Evolutionary conservation across 2,329 filamentous ascomycete genomes (phyloP).

Genomic region (Ophiostoma triangulosporum): DNA sequence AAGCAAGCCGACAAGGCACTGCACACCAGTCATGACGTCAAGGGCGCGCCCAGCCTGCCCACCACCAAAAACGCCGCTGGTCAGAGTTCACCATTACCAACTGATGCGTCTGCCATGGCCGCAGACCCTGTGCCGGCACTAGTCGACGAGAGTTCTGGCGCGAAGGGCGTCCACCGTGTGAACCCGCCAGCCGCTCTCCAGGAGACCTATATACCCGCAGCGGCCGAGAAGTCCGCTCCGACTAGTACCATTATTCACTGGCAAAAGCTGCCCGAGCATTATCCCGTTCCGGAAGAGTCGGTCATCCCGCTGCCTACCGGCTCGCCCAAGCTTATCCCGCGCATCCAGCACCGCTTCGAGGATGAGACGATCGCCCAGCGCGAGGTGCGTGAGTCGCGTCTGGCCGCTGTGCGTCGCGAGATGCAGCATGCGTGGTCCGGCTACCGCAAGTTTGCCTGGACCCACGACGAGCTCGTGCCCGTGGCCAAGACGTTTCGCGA

Average conservation of each 20-base stretch:
- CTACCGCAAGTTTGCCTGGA: slow-evolving; percentile 69
- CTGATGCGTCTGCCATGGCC: no score
- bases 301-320: slow-evolving; percentile 66
- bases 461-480: slow-evolving; percentile 75
- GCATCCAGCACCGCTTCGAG: slow-evolving; percentile 60
- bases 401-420: slow-evolving; percentile 55
- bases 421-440: slow-evolving; percentile 70
- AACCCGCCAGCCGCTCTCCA: neutral
- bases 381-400: slow-evolving; percentile 49
- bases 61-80: slow-evolving; percentile 9
- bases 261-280: slow-evolving; percentile 61
- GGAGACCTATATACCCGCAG: neutral
- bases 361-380: slow-evolving; percentile 47
- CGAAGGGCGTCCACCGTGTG: slow-evolving; percentile 12
- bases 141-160: neutral
- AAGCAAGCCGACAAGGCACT: slow-evolving; percentile 11
- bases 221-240: neutral
- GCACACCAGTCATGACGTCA: slow-evolving; percentile 17
- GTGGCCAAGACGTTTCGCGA: slow-evolving; percentile 54
- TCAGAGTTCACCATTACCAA: neutral
- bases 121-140: neutral
- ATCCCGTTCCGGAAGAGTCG: slow-evolving; percentile 57
- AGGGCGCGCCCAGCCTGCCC: slow-evolving; percentile 18
- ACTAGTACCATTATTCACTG: slow-evolving; percentile 44
- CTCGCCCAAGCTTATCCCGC: slow-evolving; percentile 54